These are phyloP conservation scores for Isatis lusitanica DNA, from an alignment of 441 rosid genomes.

Conservation along the genomic window DNA sequence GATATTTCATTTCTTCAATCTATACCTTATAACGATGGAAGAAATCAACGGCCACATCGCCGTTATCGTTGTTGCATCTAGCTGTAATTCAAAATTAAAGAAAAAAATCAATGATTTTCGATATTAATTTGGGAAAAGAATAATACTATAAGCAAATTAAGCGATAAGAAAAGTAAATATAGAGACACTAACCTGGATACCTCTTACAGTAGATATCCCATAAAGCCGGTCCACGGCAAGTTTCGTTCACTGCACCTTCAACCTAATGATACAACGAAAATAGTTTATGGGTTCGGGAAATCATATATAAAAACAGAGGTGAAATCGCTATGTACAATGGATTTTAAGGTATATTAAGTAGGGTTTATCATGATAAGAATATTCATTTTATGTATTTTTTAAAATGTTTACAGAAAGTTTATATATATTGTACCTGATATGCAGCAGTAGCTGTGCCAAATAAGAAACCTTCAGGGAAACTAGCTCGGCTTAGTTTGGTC, in stretches of 20 bases:
- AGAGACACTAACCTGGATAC: slow-evolving; percentile 43
- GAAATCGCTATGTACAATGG: too few species aligned
- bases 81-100: background rate
- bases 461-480: slow-evolving; percentile 35
- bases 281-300: background rate
- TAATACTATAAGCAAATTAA: background rate
- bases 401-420: background rate
- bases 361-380: background rate
- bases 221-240: slow-evolving; percentile 51
- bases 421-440: slow-evolving; percentile 25
- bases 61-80: slow-evolving; percentile 18
- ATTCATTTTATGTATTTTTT: background rate
- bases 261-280: slow-evolving; percentile 34
- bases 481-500: slow-evolving; percentile 21
- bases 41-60: slow-evolving; percentile 38
- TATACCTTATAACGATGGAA: slow-evolving; percentile 39
- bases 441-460: slow-evolving; percentile 35
- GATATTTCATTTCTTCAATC: background rate
- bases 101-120: background rate
- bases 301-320: background rate
- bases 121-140: background rate
- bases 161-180: background rate
- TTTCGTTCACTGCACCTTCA: slow-evolving; percentile 62
- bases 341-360: too few species aligned
- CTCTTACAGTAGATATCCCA: slow-evolving; percentile 60